Base-by-base conservation (phyloP, 129 eudicot genomes). In the Cynara cardunculus region DNA sequence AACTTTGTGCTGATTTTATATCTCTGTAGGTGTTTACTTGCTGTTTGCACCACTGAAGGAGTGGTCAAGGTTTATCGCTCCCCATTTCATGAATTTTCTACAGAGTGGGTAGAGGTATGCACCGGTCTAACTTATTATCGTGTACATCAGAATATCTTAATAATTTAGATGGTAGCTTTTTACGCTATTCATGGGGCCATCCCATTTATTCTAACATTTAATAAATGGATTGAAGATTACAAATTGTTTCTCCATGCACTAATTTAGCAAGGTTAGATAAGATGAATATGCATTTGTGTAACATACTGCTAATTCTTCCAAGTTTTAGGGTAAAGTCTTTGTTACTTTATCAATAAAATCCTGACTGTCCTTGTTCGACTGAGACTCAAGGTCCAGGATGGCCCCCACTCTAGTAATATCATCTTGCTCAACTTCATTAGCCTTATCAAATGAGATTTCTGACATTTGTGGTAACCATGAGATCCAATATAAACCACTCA, bases 91-190 rank as follows among this genome's bases (percentile, higher is more conserved):
- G 99, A 95, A 74, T 88, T 81, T 75, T 90, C 92, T 25, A 75
- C 91, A 18, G 97, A 95, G 83, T 95, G 99, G 97, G 72, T 92
- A 72, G 93, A 95, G 99, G 96, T 90, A 89, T 73, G 86, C 72
- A 59, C 62, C 28, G 0, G 37, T 28, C 31, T 34, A 27, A 44
- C 61, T 77, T 34, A 27, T 72, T 70, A 79, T 25, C 35, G 28
- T 12, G 61, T 69, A 79, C 35, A 10, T 32, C 12, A 75, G 41
- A 44, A 62, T 65, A 11, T 66, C 39, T 64, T 65, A 24, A 64
- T 66, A 44, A 26, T 46, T 74, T 41, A 41, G 53, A 37, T 37
- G 44, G 44, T 37, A 37, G 44, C 2, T 37, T 37, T 37, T 37
- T 37, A 37, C 1, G 19, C 18, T 49, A 27, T 31, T 70, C 19